phyloP scores from a whole-genome alignment of 108 stramenopile genomes.

The Skeletonema menzelii region DNA sequence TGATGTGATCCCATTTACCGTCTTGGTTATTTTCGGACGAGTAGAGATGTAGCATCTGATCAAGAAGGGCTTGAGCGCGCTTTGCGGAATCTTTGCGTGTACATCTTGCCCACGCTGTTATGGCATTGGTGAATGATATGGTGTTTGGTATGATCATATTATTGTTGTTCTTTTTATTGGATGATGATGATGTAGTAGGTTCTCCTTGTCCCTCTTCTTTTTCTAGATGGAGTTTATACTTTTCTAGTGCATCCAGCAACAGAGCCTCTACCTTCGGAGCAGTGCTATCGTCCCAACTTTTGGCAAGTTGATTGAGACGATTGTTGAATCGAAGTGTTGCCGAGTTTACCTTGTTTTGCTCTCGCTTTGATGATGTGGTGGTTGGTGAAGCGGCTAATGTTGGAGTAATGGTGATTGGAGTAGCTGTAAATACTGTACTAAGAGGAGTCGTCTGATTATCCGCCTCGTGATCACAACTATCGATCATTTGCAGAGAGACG shows the following conservation, averaged over 20 bases:
- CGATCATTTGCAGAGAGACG: neutral
- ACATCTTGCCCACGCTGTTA: conserved; percentile 63
- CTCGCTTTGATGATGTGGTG: neutral
- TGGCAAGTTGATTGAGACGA: conserved; percentile 27
- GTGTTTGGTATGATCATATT: conserved; percentile 39
- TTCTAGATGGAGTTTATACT: conserved; percentile 8
- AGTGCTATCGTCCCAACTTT: conserved; percentile 24
- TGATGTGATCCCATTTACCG: conserved; percentile 36
- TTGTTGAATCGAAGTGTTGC: conserved; percentile 47
- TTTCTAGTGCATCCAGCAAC: conserved; percentile 24
- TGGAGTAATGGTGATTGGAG: neutral
- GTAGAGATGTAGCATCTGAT: conserved; percentile 25
- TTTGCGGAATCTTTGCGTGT: conserved; percentile 48
- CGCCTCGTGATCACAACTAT: neutral
- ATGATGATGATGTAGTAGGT: neutral
- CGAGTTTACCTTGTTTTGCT: conserved; percentile 21
- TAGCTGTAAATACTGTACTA: neutral
- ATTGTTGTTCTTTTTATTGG: neutral
- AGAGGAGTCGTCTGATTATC: neutral
- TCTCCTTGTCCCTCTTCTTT: neutral
- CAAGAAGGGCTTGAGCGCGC: conserved; percentile 40
- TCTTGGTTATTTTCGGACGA: neutral
- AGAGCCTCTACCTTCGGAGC: conserved; percentile 37
- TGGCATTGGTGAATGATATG: conserved; percentile 52
- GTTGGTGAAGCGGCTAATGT: neutral